A percentile compares a stretch with the other conserved stretches of the same genome.
Conservation (phyloP, 2,329 filamentous ascomycete species). For the Mycosphaerella sp. region DNA sequence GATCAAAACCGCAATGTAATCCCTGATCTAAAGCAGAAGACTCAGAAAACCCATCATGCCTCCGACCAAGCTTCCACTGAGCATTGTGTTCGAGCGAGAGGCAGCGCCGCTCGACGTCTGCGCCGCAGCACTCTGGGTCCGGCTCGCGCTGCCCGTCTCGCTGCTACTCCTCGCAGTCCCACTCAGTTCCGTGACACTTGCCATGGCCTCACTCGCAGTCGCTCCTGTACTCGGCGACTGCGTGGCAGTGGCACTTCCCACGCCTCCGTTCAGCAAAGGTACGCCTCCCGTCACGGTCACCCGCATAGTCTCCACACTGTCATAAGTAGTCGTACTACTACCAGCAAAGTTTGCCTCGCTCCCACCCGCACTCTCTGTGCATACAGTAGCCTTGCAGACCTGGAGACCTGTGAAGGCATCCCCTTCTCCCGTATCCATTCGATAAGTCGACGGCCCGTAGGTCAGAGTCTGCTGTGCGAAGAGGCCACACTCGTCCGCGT, state of each 20-base stretch:
- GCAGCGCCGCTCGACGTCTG: constrained; percentile 10
- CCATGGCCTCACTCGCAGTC: neutral
- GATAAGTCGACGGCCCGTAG: constrained; percentile 20
- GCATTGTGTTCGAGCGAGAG: neutral
- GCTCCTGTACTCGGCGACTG: neutral
- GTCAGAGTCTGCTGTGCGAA: constrained; percentile 21
- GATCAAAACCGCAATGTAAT: neutral
- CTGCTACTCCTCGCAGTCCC: constrained; percentile 6
- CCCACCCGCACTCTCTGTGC: constrained; percentile 16
- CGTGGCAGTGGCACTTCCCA: neutral
- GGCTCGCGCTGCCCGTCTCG: neutral
- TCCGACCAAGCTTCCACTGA: neutral
- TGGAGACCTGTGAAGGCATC: constrained; percentile 19
- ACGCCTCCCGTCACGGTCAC: constrained; percentile 20
- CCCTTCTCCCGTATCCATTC: constrained; percentile 17
- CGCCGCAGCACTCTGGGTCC: constrained; percentile 9
- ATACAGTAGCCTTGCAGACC: constrained; percentile 16
- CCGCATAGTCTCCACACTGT: constrained; percentile 8
- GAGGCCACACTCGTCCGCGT: constrained; percentile 23
- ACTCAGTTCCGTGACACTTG: neutral
- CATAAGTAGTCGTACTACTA: constrained; percentile 19
- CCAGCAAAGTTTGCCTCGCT: constrained; percentile 21
- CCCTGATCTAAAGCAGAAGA: neutral
- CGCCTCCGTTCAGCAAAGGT: constrained; percentile 10
- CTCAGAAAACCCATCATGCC: neutral